A percentile compares a stretch with the other conserved stretches of the same genome.
Evolutionary conservation across 495 filamentous ascomycete species (phyloP).

Genomic region (Aspergillus biplanus): DNA sequence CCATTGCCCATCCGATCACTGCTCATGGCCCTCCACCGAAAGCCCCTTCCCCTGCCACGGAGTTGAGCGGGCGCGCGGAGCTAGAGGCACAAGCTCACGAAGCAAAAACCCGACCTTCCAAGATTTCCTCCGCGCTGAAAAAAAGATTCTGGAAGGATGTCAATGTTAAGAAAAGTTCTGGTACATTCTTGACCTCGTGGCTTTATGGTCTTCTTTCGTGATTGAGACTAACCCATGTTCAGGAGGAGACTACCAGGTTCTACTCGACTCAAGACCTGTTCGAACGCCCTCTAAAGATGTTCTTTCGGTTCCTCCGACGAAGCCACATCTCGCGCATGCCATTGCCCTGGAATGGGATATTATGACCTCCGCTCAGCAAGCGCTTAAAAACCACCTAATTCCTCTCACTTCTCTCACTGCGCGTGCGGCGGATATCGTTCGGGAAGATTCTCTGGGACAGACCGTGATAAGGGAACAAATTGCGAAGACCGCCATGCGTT

Average conservation of each 20-base stretch:
- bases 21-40: constrained; percentile 84
- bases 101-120: constrained; percentile 32
- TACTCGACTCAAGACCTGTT: constrained; percentile 80
- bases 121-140: constrained; percentile 53
- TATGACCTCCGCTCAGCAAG: constrained; percentile 76
- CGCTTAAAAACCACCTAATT: constrained; percentile 76
- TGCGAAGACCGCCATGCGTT: constrained; percentile 70
- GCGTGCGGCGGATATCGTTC: constrained; percentile 76
- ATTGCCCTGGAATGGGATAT: constrained; percentile 93
- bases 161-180: constrained; percentile 56
- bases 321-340: constrained; percentile 81
- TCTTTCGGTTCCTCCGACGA: constrained; percentile 71
- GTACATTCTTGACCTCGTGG: constrained; percentile 42
- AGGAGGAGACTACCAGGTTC: constrained; percentile 68
- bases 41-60: constrained; percentile 64
- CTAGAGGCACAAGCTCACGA: constrained; percentile 54
- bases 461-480: constrained; percentile 59
- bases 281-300: constrained; percentile 73
- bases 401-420: constrained; percentile 85
- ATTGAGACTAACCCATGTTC: constrained; percentile 6
- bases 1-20: constrained; percentile 69
- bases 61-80: constrained; percentile 54
- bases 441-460: constrained; percentile 60
- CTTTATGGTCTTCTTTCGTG: constrained; percentile 2
- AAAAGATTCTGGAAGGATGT: constrained; percentile 88